These are phyloP conservation scores for Geranomyces michiganensis DNA, from an alignment of 192 early-diverging fungal genomes.

Conservation along the genomic window DNA sequence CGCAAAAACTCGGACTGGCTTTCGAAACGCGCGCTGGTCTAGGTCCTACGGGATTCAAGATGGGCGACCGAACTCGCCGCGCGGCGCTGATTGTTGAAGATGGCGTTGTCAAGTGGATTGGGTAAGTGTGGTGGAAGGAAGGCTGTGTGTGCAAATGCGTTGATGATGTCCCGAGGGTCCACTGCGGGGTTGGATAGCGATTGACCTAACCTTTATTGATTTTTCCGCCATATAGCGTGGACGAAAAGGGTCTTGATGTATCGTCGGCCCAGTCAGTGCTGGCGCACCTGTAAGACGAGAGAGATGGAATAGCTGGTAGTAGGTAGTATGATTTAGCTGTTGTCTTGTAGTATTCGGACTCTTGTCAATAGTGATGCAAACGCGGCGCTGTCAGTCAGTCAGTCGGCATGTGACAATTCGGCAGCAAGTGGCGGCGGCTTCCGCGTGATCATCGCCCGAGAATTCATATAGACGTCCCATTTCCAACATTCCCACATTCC, in stretches of 20 bases:
- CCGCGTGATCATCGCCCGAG: too few relatives aligned
- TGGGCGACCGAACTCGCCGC: constrained; percentile 59
- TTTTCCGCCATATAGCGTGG: constrained; percentile 44
- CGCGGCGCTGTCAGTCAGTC: too few relatives aligned
- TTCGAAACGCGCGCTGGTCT: constrained; percentile 42
- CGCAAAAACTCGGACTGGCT: constrained; percentile 66
- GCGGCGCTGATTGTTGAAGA: constrained; percentile 75
- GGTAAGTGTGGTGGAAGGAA: constrained; percentile 11
- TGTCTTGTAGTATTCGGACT: too few relatives aligned
- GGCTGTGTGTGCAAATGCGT: neutral
- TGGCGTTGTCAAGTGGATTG: constrained; percentile 71
- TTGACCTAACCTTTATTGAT: too few relatives aligned
- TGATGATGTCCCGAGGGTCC: neutral
- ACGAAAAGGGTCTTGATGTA: constrained; percentile 52
- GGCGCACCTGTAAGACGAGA: constrained; percentile 60
- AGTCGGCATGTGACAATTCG: too few relatives aligned
- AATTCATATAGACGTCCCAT: too few relatives aligned
- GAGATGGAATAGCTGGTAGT: too few relatives aligned
- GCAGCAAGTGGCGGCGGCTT: too few relatives aligned
- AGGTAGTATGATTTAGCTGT: too few relatives aligned
- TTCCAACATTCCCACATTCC: too few relatives aligned
- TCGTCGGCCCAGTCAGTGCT: constrained; percentile 60
- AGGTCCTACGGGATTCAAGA: neutral
- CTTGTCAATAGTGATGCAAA: too few relatives aligned
- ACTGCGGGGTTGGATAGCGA: neutral